Conservation (phyloP, 148 eudicot genomes). For the Selenicereus undatus region DNA sequence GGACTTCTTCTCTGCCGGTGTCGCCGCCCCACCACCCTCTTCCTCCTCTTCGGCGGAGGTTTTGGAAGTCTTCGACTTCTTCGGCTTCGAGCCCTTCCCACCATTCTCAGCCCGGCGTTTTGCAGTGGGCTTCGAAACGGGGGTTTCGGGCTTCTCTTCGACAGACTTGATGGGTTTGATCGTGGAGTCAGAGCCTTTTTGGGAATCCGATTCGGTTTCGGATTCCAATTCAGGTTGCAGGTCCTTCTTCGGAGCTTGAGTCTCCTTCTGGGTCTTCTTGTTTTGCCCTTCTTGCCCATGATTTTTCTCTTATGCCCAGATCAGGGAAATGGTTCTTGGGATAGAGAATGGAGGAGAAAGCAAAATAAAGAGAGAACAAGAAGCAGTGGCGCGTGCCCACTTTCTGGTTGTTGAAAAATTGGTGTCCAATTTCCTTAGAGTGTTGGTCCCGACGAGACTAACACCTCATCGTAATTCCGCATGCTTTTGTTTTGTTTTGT, state of each 20-base stretch:
- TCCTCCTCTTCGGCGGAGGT: conserved; percentile 7
- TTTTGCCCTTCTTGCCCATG: conserved; percentile 18
- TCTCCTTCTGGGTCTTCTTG: conserved; percentile 11
- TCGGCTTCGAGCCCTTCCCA: conserved; percentile 18
- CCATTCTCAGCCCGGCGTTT: conserved; percentile 26
- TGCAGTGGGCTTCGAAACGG: conserved; percentile 16
- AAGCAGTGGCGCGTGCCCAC: no score
- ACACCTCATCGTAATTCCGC: no score
- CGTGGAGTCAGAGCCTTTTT: conserved; percentile 19
- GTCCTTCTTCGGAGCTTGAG: not conserved
- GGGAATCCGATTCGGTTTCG: conserved; percentile 2
- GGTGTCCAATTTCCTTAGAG: no score
- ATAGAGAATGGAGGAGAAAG: no score
- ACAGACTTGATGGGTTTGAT: conserved; percentile 31
- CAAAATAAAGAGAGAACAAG: no score
- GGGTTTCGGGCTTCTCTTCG: conserved; percentile 4
- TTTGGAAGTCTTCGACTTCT: conserved; percentile 24
- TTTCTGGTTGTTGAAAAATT: no score
- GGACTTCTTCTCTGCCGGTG: conserved; percentile 8
- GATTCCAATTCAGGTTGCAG: conserved; percentile 7
- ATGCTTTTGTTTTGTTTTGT: no score
- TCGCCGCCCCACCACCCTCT: not conserved
- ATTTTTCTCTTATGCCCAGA: no score
- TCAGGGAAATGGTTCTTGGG: no score
- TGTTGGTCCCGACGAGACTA: no score